Evolutionary conservation across 2,329 filamentous ascomycete genomes (phyloP).

Genomic region (Tothia fuscella): DNA sequence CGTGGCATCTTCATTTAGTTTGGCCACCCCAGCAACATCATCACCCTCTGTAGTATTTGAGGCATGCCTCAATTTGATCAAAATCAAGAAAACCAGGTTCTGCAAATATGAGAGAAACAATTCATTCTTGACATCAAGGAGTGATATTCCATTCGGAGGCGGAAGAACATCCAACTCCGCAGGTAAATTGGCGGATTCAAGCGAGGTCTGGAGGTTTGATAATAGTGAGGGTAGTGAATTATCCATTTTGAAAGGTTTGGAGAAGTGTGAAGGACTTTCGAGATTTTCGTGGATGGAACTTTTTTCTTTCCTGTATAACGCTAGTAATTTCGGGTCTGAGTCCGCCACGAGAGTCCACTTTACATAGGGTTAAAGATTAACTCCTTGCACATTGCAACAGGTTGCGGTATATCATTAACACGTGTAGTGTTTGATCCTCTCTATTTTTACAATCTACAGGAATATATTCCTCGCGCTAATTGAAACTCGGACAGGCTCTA

Average conservation of each 20-base stretch:
- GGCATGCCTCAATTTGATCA: slow-evolving; percentile 62
- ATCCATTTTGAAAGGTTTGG: slow-evolving; percentile 13
- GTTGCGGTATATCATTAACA: too few species aligned
- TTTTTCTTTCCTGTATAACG: too few species aligned
- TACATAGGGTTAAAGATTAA: too few species aligned
- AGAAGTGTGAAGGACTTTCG: too few species aligned
- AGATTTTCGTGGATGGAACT: too few species aligned
- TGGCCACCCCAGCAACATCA: slow-evolving; percentile 24
- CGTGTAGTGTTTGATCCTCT: too few species aligned
- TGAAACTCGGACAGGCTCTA: too few species aligned
- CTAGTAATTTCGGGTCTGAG: too few species aligned
- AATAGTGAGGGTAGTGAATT: slow-evolving; percentile 30
- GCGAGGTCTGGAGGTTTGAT: slow-evolving; percentile 41
- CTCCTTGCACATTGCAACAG: too few species aligned
- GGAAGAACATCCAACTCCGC: slow-evolving; percentile 52
- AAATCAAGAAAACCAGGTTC: slow-evolving; percentile 77
- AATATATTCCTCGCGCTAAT: too few species aligned
- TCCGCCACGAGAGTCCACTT: too few species aligned
- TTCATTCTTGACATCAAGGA: slow-evolving; percentile 93
- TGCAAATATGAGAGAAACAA: slow-evolving; percentile 82
- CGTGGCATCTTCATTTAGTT: slow-evolving; percentile 55
- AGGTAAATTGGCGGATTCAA: slow-evolving; percentile 49
- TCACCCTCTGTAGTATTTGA: slow-evolving; percentile 24
- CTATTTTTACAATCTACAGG: too few species aligned
- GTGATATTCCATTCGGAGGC: slow-evolving; percentile 79